These are phyloP conservation scores for Amoebophrya sp. DNA, from an alignment of 169 alveolate species.

Conservation along the genomic window DNA sequence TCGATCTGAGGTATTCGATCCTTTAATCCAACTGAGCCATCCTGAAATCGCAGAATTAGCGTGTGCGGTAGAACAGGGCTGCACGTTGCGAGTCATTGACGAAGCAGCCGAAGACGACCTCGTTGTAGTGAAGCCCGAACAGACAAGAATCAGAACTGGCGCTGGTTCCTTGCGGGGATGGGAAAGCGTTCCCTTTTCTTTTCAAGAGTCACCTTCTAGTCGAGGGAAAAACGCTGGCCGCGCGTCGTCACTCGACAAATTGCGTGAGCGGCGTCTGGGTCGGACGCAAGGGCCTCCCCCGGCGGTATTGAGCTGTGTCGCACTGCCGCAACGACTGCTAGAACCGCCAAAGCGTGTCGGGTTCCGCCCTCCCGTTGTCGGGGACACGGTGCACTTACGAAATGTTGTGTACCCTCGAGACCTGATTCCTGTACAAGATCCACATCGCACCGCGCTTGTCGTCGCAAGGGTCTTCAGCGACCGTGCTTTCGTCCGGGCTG, in stretches of 20 bases:
- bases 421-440: neutral
- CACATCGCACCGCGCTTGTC: neutral
- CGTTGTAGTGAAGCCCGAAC: neutral
- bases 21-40: neutral
- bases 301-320: no score
- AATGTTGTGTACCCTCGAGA: neutral
- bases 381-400: neutral
- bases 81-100: neutral
- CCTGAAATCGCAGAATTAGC: neutral
- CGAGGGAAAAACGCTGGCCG: no score
- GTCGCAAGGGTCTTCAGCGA: neutral
- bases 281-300: no score
- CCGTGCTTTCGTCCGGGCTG: neutral
- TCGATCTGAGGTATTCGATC: neutral
- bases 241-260: no score
- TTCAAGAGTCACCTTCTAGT: no score
- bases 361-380: neutral
- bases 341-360: no score
- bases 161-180: no score
- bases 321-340: no score
- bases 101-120: neutral
- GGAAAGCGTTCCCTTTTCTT: no score
- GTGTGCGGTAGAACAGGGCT: neutral
- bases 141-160: no score
- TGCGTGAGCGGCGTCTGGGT: no score